phyloP scores from a whole-genome alignment of 2,329 filamentous ascomycete genomes.

The Trichophyton verrucosum region DNA sequence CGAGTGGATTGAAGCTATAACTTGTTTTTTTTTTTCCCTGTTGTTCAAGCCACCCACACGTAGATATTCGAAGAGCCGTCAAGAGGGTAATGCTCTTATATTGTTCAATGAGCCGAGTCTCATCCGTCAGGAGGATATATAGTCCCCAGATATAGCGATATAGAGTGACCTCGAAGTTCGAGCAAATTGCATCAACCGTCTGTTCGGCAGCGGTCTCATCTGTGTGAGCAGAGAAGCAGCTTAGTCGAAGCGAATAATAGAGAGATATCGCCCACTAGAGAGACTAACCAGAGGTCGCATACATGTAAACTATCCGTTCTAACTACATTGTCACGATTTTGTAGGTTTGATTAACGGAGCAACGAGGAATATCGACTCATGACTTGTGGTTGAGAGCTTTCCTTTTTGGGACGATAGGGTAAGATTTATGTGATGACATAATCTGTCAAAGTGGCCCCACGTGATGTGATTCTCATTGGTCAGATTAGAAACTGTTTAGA shows the following conservation, averaged over 20 bases:
- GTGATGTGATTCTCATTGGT: not conserved
- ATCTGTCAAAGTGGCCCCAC: not conserved
- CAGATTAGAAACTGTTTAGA: not conserved
- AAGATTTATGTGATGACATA: not conserved
- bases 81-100: too few relatives aligned
- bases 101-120: too few relatives aligned
- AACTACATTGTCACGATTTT: not conserved
- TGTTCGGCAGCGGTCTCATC: too few relatives aligned
- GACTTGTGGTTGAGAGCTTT: not conserved
- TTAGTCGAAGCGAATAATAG: too few relatives aligned
- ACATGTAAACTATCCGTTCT: not conserved
- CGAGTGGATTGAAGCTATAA: not conserved
- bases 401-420: not conserved
- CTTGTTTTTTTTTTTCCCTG: too few relatives aligned
- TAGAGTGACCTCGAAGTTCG: too few relatives aligned
- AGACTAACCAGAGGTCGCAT: too few relatives aligned
- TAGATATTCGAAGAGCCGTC: not conserved
- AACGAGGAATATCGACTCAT: not conserved
- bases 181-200: too few relatives aligned
- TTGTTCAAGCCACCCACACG: not conserved
- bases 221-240: too few relatives aligned
- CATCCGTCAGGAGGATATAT: too few relatives aligned
- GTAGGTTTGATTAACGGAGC: not conserved
- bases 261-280: too few relatives aligned
- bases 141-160: too few relatives aligned